Base-by-base conservation (phyloP, 371 early-diverging fungal genomes). In the Apophysomyces sp. region DNA sequence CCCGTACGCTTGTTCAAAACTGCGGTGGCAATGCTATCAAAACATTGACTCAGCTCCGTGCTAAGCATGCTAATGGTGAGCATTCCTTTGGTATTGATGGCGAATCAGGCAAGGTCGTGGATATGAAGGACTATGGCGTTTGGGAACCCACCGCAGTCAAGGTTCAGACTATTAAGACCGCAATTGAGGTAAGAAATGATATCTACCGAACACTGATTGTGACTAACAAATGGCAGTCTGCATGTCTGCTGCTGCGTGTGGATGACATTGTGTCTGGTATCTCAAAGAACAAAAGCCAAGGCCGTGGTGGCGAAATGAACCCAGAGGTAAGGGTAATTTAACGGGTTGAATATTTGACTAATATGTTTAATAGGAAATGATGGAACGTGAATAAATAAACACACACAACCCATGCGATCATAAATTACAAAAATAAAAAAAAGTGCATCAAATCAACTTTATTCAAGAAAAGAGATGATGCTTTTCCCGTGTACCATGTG, bases 81-180 rank as follows among this genome's bases (percentile, higher is more conserved):
- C 86, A 91, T 68, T 85, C 91, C 52, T 96, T 91, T 86, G 99
- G 99, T 66, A 92, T 99, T 63, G 94, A 99, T 76, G 99, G 99
- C 44, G 89, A 89, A 65, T 88, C 88, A 58, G 99, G 99, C 66
- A 91, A 89, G 68, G 86, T 98, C 36, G 98, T 92, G 16, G 99
- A 99, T 76, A 98, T 99, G 96, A 87, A 89, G 54, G 91, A 91
- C 52, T 95, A 96, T 66, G 94, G 99, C 60, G 86, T 99, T 63
- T 95, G 99, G 96, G 99, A 99, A 81, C 99, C 99, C n/a, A 87
- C 90, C 61, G 94, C 97, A 15, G 99, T 99, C 66, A 99, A 99
- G 85, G 89, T 94, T 24, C 99, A 99, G 86, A 96, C 95, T 6
- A 86, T 99, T 79, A 99, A 99, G 90, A 97, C 99, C 30, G 99